Evolutionary conservation across 371 early-diverging fungal genomes (phyloP).

Genomic region (Zopfochytrium polystomum): DNA sequence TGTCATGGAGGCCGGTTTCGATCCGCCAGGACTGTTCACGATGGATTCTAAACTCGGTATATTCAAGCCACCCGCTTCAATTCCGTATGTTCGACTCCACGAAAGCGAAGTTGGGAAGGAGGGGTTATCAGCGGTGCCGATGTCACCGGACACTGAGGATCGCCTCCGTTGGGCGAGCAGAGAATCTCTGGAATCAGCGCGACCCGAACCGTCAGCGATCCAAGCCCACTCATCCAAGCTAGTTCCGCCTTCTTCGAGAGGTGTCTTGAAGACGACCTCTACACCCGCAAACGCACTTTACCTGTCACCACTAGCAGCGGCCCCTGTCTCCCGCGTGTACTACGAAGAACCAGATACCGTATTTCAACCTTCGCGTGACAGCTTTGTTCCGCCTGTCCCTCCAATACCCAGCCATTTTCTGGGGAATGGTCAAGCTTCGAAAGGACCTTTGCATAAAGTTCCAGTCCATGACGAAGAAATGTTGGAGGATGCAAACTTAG

Average conservation of each 20-base stretch:
- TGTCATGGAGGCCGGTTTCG: slow-evolving; percentile 16
- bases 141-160: neutral
- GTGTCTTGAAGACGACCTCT: neutral
- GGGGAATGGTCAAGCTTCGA: neutral
- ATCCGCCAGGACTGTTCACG: slow-evolving; percentile 16
- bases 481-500: neutral
- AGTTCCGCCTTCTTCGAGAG: too few species aligned
- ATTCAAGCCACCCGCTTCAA: too few species aligned
- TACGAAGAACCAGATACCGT: too few species aligned
- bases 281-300: neutral
- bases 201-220: too few species aligned
- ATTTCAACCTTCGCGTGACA: neutral
- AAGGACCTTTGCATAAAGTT: neutral
- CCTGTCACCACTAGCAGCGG: neutral
- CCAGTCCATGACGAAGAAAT: neutral
- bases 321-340: too few species aligned
- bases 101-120: neutral
- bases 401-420: neutral
- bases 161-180: neutral
- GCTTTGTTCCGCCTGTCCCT: neutral
- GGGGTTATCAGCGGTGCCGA: neutral
- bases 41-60: neutral
- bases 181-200: neutral
- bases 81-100: too few species aligned
- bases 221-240: too few species aligned